Conservation (phyloP, 352 stramenopile genomes). For the Globisporangium emineosum region DNA sequence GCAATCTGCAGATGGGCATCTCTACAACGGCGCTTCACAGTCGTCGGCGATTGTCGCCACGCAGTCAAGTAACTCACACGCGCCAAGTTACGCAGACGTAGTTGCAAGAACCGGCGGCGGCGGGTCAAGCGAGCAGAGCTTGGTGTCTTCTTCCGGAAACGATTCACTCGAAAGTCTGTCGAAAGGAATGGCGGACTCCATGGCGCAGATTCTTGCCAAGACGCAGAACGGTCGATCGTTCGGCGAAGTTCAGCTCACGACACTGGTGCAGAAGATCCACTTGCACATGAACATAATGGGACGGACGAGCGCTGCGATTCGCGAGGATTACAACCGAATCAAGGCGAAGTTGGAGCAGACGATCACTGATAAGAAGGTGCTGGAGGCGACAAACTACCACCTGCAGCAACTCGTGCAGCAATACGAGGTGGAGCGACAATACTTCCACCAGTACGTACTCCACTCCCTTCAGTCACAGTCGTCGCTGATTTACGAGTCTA, state of each 20-base stretch:
- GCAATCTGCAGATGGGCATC: conserved; percentile 15
- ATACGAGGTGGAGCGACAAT: conserved; percentile 32
- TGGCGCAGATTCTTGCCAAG: conserved; percentile 35
- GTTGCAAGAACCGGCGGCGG: conserved; percentile 9
- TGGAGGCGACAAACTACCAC: conserved; percentile 29
- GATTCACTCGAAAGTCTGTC: conserved; percentile 28
- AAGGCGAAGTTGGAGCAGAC: conserved; percentile 29
- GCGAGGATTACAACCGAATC: conserved; percentile 35
- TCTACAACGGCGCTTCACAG: conserved; percentile 7
- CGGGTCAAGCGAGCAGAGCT: conserved; percentile 10
- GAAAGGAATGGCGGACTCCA: conserved; percentile 34
- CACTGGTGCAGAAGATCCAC: conserved; percentile 37
- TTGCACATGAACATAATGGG: conserved; percentile 44
- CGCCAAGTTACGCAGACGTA: conserved; percentile 26
- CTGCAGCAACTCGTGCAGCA: conserved; percentile 27
- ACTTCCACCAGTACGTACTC: conserved; percentile 33
- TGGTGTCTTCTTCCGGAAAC: conserved; percentile 12
- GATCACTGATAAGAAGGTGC: conserved; percentile 32
- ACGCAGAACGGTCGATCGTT: conserved; percentile 25
- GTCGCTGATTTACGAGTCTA: conserved; percentile 22
- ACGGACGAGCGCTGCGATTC: conserved; percentile 30
- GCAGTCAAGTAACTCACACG: conserved; percentile 11
- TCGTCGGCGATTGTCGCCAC: conserved; percentile 15
- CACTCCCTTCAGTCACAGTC: conserved; percentile 25
- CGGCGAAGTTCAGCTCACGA: conserved; percentile 35